Percentiles rank a stretch among this genome's conserved stretches.
phyloP scores from a whole-genome alignment of 169 alveolate genomes.

The Plasmodium adleri region DNA sequence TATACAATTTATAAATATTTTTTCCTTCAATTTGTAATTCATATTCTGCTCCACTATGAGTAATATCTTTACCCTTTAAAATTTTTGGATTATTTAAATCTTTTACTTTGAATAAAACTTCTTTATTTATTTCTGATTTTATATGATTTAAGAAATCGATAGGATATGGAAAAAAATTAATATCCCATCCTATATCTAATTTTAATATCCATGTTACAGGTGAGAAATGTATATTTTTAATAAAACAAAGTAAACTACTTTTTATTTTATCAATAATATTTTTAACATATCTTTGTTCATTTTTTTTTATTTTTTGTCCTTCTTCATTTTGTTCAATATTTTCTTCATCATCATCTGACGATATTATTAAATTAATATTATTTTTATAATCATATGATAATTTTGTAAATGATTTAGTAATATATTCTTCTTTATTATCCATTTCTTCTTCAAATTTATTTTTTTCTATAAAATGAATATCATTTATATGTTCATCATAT shows the following conservation, averaged over 20 bases:
- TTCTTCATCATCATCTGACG: slow-evolving; percentile 46
- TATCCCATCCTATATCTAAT: slow-evolving; percentile 77
- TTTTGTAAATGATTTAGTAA: slow-evolving; percentile 34
- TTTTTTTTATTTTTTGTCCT: slow-evolving; percentile 53
- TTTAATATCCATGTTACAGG: slow-evolving; percentile 78
- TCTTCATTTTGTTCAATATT: slow-evolving; percentile 68
- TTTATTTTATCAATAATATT: slow-evolving; percentile 71
- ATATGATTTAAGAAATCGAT: slow-evolving; percentile 81
- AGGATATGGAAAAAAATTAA: slow-evolving; percentile 78
- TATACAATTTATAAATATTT: slow-evolving; percentile 88
- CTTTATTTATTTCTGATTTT: slow-evolving; percentile 79
- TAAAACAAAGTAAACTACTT: slow-evolving; percentile 53
- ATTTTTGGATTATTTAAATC: slow-evolving; percentile 81
- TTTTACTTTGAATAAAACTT: slow-evolving; percentile 75
- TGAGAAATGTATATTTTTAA: slow-evolving; percentile 65
- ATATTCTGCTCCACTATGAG: slow-evolving; percentile 79
- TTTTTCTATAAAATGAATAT: slow-evolving; percentile 12
- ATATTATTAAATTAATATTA: slow-evolving; percentile 65
- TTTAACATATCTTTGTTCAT: slow-evolving; percentile 79
- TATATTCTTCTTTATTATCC: slow-evolving; percentile 79
- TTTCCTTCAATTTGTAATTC: slow-evolving; percentile 88
- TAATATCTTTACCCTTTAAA: slow-evolving; percentile 76
- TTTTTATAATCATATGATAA: slow-evolving; percentile 71
- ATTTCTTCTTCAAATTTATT: slow-evolving; percentile 75
- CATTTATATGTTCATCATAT: not conserved